Evolutionary conservation across 257 asterid species (phyloP).

Genomic region (Salvia miltiorrhiza): DNA sequence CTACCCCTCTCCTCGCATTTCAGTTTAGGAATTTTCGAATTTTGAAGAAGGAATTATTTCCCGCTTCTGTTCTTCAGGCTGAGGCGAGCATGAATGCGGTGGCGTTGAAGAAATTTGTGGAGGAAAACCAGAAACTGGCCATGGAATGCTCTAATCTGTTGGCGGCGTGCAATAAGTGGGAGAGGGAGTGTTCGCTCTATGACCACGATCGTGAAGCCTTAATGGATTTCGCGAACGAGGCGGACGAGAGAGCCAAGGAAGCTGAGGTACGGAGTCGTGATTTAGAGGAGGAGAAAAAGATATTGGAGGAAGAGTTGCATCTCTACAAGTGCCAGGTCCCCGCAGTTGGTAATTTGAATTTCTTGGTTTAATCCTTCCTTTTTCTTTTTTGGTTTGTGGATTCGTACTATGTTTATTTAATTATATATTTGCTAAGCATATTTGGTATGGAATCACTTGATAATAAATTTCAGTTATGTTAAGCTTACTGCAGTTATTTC

Average conservation of each 20-base stretch:
- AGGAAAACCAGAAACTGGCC: slow-evolving; percentile 87
- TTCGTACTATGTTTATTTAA: neutral
- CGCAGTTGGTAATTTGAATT: slow-evolving; percentile 44
- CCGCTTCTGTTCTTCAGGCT: slow-evolving; percentile 38
- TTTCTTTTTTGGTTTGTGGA: neutral
- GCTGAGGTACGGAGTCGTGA: slow-evolving; percentile 57
- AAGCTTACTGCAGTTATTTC: neutral
- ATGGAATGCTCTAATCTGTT: slow-evolving; percentile 65
- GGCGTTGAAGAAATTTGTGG: slow-evolving; percentile 91
- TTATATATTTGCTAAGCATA: neutral
- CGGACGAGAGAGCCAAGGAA: slow-evolving; percentile 82
- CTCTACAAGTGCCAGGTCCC: slow-evolving; percentile 34
- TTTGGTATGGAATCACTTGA: neutral
- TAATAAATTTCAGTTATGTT: neutral
- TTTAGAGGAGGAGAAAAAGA: slow-evolving; percentile 62
- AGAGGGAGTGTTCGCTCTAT: slow-evolving; percentile 85
- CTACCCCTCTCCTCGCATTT: neutral
- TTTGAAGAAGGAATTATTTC: neutral
- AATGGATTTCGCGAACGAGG: slow-evolving; percentile 97
- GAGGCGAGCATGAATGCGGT: slow-evolving; percentile 87
- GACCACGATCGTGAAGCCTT: slow-evolving; percentile 88
- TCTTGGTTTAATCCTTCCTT: neutral
- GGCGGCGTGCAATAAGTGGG: slow-evolving; percentile 77
- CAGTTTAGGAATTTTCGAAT: neutral
- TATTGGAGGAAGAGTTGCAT: slow-evolving; percentile 54